Evolutionary conservation across 2,329 filamentous ascomycete genomes (phyloP), one percentile per base, ranked within the genome.

Genomic region (Laburnicola sp.): DNA sequence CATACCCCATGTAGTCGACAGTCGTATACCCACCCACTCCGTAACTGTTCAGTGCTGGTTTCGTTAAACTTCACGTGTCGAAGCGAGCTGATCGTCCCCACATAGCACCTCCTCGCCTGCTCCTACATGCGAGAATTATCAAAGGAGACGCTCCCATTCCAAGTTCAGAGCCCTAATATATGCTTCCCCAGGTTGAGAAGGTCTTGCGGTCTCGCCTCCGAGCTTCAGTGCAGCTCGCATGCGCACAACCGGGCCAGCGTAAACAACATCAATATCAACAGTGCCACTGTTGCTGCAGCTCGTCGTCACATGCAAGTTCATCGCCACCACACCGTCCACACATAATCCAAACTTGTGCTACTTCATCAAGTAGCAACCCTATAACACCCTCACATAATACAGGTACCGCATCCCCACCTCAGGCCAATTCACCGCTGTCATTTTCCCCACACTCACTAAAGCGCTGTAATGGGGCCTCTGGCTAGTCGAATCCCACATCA

Each of bases 391-490:
- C 44, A 39, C 26, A 40, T 39, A 47, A 25, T 28, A 25, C 44
- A 32, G 26, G n/a, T 47, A 25, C 27, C 1, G 30, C 35, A n/a
- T 46, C 36, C 44, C 44, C 45, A 48, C 45, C 27, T 26, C 26
- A 7, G 26, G 8, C 27, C 35, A 25, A 40, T 32, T 16, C 8
- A 11, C 26, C 45, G 28, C 45, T 48, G 45, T 22, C n/a, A 36
- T 21, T 40, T 46, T 48, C 45, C 45, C 45, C 45, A 41, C 45
- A 48, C 2, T 37, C n/a, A 21, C 42, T n/a, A 37, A 35, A 44
- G 9, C 16, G n/a, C 41, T 10, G 35, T 22, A 35, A 34, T 26
- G 21, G 41, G 6, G 41, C n/a, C 31, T 10, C 25, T 30, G 25
- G 21, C 11, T 30, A 27, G n/a, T 5, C 4, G 23, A 30, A n/a